phyloP scores from a whole-genome alignment of 2,329 filamentous ascomycete species.

The Beauveria scarabaeidicola region DNA sequence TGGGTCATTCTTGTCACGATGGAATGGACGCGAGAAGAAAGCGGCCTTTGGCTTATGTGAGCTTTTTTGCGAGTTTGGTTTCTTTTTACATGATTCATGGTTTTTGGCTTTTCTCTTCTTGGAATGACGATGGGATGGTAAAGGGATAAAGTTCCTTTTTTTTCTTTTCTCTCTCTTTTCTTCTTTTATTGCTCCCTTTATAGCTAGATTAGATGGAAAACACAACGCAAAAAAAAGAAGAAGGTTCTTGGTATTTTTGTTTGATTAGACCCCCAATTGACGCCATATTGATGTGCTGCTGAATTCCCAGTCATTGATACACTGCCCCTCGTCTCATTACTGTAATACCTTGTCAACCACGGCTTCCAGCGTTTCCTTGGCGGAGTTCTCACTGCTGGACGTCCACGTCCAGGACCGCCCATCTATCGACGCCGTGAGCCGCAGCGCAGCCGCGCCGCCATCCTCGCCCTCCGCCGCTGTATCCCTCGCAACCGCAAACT shows the following conservation, averaged over 20 bases:
- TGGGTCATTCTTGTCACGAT: background rate
- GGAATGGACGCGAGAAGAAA: background rate
- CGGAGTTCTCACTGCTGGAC: conserved; percentile 6
- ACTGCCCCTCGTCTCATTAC: background rate
- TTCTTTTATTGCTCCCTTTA: background rate
- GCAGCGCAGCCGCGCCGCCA: background rate
- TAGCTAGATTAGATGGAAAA: background rate
- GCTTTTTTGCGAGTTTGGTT: background rate
- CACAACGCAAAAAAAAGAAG: background rate
- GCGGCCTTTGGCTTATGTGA: too few relatives aligned
- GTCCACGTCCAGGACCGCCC: conserved; percentile 25
- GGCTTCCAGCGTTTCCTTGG: conserved; percentile 17
- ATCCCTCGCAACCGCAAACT: background rate
- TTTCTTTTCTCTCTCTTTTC: background rate
- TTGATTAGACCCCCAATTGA: background rate
- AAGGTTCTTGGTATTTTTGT: background rate
- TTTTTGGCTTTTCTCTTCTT: background rate
- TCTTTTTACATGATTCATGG: background rate
- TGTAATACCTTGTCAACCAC: conserved; percentile 16
- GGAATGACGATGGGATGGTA: background rate
- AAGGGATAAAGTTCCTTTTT: background rate
- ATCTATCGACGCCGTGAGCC: background rate
- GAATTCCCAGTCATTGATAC: background rate
- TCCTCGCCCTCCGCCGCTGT: background rate
- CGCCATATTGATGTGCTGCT: background rate